Evolutionary conservation across 768 basidiomycete genomes (phyloP).

Genomic region (Dioszegia aurantiaca): DNA sequence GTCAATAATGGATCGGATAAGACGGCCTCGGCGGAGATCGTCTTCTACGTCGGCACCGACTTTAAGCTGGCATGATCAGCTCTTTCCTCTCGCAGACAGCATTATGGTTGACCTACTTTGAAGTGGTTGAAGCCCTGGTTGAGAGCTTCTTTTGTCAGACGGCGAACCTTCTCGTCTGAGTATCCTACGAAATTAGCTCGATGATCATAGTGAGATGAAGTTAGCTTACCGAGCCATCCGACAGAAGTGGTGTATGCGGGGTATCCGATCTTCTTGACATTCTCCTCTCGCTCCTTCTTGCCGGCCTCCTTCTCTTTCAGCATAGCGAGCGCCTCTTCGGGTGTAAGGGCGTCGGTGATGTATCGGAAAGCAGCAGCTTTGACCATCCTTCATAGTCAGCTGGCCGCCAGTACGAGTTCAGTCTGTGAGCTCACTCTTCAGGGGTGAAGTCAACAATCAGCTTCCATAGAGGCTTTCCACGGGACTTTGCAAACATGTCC

Average conservation of each 20-base stretch:
- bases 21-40: constrained; percentile 78
- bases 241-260: constrained; percentile 92
- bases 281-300: constrained; percentile 74
- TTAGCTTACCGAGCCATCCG: constrained; percentile 74
- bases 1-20: constrained; percentile 94
- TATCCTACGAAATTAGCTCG: constrained; percentile 59
- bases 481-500: constrained; percentile 65
- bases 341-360: constrained; percentile 88
- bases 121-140: constrained; percentile 92
- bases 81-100: neutral
- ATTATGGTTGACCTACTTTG: constrained; percentile 57
- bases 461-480: constrained; percentile 88
- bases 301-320: constrained; percentile 71
- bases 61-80: constrained; percentile 63
- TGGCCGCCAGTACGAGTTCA: constrained; percentile 50
- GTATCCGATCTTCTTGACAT: constrained; percentile 70
- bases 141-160: constrained; percentile 81
- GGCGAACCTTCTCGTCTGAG: constrained; percentile 83
- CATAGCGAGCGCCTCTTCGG: constrained; percentile 79
- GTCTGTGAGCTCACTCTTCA: constrained; percentile 47
- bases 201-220: constrained; percentile 42
- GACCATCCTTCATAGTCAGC: constrained; percentile 56
- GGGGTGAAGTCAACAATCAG: constrained; percentile 81
- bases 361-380: constrained; percentile 76
- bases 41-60: constrained; percentile 79